Base-by-base conservation (phyloP, 805 yeast species). In the Kodamaea fukazawae region DNA sequence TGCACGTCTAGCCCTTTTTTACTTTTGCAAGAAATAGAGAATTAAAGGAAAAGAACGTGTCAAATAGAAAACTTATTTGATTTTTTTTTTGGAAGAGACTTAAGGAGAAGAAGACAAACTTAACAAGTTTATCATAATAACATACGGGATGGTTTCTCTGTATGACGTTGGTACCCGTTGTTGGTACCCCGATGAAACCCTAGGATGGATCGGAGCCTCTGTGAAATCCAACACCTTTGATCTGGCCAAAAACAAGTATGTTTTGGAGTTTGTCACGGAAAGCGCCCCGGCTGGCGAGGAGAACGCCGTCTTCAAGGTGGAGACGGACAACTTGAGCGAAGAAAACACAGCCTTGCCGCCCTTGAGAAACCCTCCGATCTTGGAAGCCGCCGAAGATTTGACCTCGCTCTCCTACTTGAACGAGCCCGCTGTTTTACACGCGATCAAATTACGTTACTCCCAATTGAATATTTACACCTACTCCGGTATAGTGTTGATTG, bases 401-500 rank as follows among this genome's bases (percentile, higher is more conserved):
- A 93, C 98, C 2, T 83, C 89, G 39, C 73, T 91, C 41, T 89
- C 97, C 0, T 90, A 91, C 58, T 70, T 93, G 53, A 91, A 91
- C 61, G 99, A 91, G 61, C 98, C 99, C 1, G 95, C 97, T 1
- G 96, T 91, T 35, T 74, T 91, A 50, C 95, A 90, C 55, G 97
- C 98, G 13, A 91, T 93, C 59, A 83, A 80, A 55, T 78, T 86
- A 46, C 79, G 99, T 50, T 91, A 93, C 58, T 74, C 89, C 27
- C 96, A 88, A 59, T 76, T 91, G 53, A 86, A 83, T 59, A 91
- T 91, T 44, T 91, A 91, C 63, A 93, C 99, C 2, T 91, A 91
- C 60, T 86, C 96, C 1, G 99, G 99, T 61, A 93, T 91, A 41
- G 99, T 91, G 35, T 76, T 91, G 58, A 91, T 91, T 56, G 99